Evolutionary conservation across 805 yeast species (phyloP).

Genomic region (Grigorovia transvaalensis): DNA sequence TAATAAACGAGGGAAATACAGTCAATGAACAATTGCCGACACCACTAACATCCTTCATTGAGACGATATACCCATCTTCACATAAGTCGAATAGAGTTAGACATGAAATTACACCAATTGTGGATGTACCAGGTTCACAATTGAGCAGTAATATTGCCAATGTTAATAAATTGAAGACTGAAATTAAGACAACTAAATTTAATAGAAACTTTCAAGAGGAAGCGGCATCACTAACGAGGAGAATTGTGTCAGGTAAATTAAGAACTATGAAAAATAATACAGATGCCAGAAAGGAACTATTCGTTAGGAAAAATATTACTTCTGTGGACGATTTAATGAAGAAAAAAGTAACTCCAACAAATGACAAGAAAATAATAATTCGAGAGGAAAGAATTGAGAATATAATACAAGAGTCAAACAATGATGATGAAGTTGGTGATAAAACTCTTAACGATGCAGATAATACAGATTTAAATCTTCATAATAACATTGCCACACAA

Average conservation of each 20-base stretch:
- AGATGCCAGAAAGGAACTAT: neutral
- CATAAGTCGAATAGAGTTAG: neutral
- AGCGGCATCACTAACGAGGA: neutral
- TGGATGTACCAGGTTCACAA: neutral
- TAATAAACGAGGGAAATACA: neutral
- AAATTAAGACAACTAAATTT: neutral
- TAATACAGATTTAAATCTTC: too few relatives aligned
- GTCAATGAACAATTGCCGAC: conserved; percentile 1
- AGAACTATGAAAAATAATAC: neutral
- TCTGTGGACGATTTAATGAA: neutral
- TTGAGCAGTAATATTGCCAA: neutral
- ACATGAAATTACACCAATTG: neutral
- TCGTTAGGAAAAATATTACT: neutral
- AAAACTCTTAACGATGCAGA: too few relatives aligned
- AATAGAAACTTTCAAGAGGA: conserved; percentile 2
- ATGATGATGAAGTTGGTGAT: neutral
- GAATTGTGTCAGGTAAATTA: conserved; percentile 1
- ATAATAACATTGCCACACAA: too few relatives aligned
- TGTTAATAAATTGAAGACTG: neutral
- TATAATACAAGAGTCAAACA: neutral
- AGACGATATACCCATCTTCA: conserved; percentile 2
- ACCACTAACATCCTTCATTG: conserved; percentile 3
- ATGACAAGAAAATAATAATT: neutral
- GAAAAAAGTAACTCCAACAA: neutral
- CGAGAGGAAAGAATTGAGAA: neutral